A percentile compares a stretch with the other conserved stretches of the same genome.
phyloP scores from a whole-genome alignment of 208 protist species.

The Crithidia sp. region DNA sequence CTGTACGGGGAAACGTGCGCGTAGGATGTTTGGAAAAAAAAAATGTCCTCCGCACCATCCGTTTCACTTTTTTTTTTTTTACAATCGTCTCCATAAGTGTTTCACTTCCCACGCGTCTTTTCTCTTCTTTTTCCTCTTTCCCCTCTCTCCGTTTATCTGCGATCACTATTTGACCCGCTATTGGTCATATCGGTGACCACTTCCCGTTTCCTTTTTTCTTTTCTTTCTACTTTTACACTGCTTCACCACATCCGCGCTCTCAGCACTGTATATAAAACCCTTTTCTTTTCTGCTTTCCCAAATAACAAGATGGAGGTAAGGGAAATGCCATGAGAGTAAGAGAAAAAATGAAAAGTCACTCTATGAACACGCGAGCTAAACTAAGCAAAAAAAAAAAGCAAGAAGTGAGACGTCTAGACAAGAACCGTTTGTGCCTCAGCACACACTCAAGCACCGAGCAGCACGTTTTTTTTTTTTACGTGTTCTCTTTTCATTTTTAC shows the following conservation, averaged over 20 bases:
- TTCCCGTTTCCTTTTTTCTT: conserved; percentile 2
- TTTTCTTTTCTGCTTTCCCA: not conserved
- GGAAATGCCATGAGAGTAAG: not conserved
- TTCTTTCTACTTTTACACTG: not conserved
- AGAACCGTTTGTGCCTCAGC: not conserved
- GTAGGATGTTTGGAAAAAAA: not conserved
- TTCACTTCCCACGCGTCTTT: no score
- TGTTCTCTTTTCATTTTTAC: not conserved
- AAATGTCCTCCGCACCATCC: not conserved
- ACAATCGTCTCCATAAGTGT: not conserved
- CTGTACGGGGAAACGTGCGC: no score
- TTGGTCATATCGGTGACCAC: not conserved
- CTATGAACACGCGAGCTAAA: no score
- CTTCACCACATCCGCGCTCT: not conserved
- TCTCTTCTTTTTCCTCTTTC: not conserved
- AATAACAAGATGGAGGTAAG: no score
- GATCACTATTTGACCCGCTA: no score
- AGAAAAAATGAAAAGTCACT: not conserved
- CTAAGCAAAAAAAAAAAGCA: not conserved
- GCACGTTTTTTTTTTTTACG: not conserved
- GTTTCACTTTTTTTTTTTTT: conserved; percentile 15
- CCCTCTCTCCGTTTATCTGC: not conserved
- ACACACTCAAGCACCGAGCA: no score
- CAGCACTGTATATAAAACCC: not conserved
- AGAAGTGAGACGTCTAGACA: not conserved